Evolutionary conservation across 2,329 filamentous ascomycete genomes (phyloP).

Genomic region (Periconia sp.): DNA sequence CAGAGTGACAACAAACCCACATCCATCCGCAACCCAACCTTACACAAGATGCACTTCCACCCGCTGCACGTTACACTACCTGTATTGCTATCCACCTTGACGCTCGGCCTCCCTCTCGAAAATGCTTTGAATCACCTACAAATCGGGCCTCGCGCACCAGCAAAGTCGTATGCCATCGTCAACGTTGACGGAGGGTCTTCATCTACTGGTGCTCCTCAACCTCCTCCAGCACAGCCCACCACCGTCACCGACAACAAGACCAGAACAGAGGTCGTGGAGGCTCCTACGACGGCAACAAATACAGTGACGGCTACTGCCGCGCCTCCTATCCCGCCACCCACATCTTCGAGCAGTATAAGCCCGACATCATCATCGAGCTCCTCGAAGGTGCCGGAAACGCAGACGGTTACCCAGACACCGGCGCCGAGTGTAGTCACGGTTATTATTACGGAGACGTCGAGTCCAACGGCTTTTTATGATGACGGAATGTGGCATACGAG

Average conservation of each 20-base stretch:
- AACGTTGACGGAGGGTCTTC: conserved; percentile 42
- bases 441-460: conserved; percentile 25
- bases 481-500: conserved; percentile 50
- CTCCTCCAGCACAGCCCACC: conserved; percentile 21
- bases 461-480: conserved; percentile 46
- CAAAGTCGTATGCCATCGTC: conserved; percentile 42
- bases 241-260: conserved; percentile 25
- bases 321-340: conserved; percentile 13
- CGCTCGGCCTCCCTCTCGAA: conserved; percentile 29
- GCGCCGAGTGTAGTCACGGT: conserved; percentile 33
- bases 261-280: conserved; percentile 30
- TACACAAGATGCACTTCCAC: conserved; percentile 31
- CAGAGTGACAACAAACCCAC: conserved; percentile 2
- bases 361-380: conserved; percentile 22
- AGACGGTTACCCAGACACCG: conserved; percentile 10
- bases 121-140: conserved; percentile 12
- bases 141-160: conserved; percentile 17
- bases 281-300: conserved; percentile 25
- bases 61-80: conserved; percentile 17
- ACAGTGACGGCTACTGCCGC: conserved; percentile 29
- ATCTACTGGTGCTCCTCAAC: background rate
- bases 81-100: conserved; percentile 21
- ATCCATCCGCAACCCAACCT: background rate
- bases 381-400: conserved; percentile 11
- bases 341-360: conserved; percentile 5